Evolutionary conservation across 257 asterid genomes (phyloP).

Genomic region (Solanum virginianum): DNA sequence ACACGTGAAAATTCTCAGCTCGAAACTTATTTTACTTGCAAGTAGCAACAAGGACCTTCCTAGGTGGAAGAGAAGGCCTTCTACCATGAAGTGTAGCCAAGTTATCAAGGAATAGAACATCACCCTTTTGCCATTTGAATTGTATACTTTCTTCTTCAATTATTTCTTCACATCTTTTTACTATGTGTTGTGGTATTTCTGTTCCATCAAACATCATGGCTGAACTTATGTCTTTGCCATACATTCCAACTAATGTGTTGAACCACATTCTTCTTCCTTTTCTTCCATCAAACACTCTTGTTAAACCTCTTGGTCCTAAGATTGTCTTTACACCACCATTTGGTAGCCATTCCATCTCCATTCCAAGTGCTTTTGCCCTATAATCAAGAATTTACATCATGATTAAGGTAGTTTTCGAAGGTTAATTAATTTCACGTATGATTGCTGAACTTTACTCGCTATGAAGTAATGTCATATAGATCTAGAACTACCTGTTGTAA

Average conservation of each 20-base stretch:
- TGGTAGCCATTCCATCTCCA: constrained; percentile 78
- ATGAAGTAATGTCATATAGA: neutral
- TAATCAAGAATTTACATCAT: neutral
- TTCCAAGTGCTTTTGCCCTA: constrained; percentile 60
- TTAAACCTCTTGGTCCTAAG: constrained; percentile 52
- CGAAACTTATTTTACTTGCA: constrained; percentile 25
- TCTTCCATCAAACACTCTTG: constrained; percentile 62
- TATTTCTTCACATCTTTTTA: constrained; percentile 64
- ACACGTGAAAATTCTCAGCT: neutral
- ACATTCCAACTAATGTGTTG: constrained; percentile 77
- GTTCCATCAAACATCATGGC: constrained; percentile 69
- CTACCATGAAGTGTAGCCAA: constrained; percentile 66
- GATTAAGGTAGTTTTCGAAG: neutral
- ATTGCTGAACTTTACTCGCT: neutral
- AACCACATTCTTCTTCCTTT: constrained; percentile 80
- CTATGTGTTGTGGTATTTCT: constrained; percentile 39
- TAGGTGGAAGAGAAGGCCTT: constrained; percentile 72
- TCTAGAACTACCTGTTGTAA: neutral
- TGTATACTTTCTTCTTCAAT: constrained; percentile 90
- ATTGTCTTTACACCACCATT: constrained; percentile 48
- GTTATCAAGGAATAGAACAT: constrained; percentile 63
- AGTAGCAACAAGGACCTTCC: constrained; percentile 68
- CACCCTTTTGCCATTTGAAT: constrained; percentile 81
- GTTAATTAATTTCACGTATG: neutral
- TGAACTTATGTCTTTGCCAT: constrained; percentile 78